Evolutionary conservation across 805 yeast species (phyloP).

Genomic region (Lachancea cidri): DNA sequence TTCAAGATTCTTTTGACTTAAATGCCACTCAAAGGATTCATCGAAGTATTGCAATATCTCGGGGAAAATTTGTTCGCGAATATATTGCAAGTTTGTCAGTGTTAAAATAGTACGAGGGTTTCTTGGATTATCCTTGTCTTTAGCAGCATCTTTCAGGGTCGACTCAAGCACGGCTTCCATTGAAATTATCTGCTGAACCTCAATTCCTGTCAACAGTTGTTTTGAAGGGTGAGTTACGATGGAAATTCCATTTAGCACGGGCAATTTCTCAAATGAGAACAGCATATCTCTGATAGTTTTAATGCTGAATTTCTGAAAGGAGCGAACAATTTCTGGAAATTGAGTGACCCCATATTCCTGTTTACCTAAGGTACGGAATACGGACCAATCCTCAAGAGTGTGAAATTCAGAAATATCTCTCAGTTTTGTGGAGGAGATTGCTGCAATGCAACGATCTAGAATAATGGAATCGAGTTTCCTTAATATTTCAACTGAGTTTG

Average conservation of each 20-base stretch:
- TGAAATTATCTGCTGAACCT: slow-evolving; percentile 37
- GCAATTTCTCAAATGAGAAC: slow-evolving; percentile 32
- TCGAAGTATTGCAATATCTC: slow-evolving; percentile 46
- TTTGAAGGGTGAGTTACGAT: slow-evolving; percentile 35
- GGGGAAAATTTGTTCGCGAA: slow-evolving; percentile 45
- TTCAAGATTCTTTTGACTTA: slow-evolving; percentile 40
- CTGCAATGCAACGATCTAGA: slow-evolving; percentile 41
- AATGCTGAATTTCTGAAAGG: slow-evolving; percentile 33
- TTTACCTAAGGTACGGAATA: slow-evolving; percentile 23
- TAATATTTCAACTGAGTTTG: slow-evolving; percentile 35
- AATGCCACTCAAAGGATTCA: slow-evolving; percentile 41
- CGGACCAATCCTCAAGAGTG: slow-evolving; percentile 38
- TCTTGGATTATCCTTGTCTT: slow-evolving; percentile 36
- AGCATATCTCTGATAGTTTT: slow-evolving; percentile 31
- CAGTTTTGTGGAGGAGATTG: slow-evolving; percentile 46
- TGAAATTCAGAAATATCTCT: slow-evolving; percentile 43
- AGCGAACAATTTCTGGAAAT: slow-evolving; percentile 33
- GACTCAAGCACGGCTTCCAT: slow-evolving; percentile 45
- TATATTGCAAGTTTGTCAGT: slow-evolving; percentile 47
- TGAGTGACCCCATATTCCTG: slow-evolving; percentile 34
- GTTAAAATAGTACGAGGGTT: slow-evolving; percentile 46
- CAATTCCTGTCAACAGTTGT: slow-evolving; percentile 36
- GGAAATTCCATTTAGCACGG: slow-evolving; percentile 33
- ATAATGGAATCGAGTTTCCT: slow-evolving; percentile 35
- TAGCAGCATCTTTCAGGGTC: slow-evolving; percentile 37